Evolutionary conservation across 1,139 yeast genomes (phyloP), one percentile per base, ranked within the genome.

Genomic region (Waltiozyma sp.): DNA sequence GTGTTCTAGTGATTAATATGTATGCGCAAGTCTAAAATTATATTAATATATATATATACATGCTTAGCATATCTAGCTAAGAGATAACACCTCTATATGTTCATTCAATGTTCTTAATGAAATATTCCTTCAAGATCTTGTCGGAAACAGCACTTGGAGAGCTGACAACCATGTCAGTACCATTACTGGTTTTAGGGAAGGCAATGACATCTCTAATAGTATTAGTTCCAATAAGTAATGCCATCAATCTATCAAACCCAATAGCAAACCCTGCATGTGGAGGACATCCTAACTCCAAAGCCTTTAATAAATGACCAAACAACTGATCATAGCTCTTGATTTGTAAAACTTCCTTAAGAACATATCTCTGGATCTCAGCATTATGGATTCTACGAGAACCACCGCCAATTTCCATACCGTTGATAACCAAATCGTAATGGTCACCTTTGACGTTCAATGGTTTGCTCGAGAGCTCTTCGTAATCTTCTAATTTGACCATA

Each of bases 241-340:
- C 94, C 56, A 94, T 80, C 68, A 91, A 68, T 48, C 99, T 69
- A 61, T 91, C 99, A 53, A 91, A 85, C 0, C 98, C 99, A 43
- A 91, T 69, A 0, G 98, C 99, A 42, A 91, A 69, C 0, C 99
- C 99, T 2, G 97, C 96, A 65, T 91, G 99, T 0, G 99, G 98
- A 0, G 99, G 99, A 57, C 97, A 88, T 1, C 98, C 98, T 66
- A 85, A 78, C 38, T 77, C 75, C 47, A 91, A 74, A 0, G 96
- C 96, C 39, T 71, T 69, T 31, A 93, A 66, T 40, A 91, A 68
- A 61, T 93, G 99, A 0, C 95, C 95, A 66, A 91, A 91, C n/a
- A 87, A 65, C 18, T 61, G 59, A 40, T 79, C 69, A 42, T 83
- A 72, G 49, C 85, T 68, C 0, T 57, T 43, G n/a, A 83, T 78